A percentile compares a stretch with the other conserved stretches of the same genome.
Conservation (phyloP, 108 stramenopile genomes). For the Licmophora abbreviata region DNA sequence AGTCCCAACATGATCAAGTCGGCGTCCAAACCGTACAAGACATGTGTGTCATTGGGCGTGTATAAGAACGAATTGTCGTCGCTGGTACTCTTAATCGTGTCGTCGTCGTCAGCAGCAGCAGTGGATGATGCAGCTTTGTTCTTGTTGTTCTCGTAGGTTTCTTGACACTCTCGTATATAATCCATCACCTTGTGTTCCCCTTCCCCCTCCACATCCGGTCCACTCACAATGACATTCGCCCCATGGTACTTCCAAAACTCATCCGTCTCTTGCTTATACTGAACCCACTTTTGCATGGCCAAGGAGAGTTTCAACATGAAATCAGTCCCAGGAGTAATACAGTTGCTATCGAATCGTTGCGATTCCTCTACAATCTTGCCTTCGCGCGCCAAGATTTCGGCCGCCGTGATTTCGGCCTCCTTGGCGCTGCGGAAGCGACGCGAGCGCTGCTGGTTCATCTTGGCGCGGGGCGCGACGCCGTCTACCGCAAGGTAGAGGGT, state of each 20-base stretch:
- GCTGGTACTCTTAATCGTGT: conserved; percentile 6
- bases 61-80: conserved; percentile 26
- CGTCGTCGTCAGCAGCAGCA: conserved; percentile 10
- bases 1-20: conserved; percentile 98
- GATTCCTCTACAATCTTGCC: conserved; percentile 44
- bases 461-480: conserved; percentile 98
- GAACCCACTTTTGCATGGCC: conserved; percentile 88
- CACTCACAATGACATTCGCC: conserved; percentile 86
- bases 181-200: conserved; percentile 98
- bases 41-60: conserved; percentile 72
- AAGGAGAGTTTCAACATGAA: conserved; percentile 92
- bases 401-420: conserved; percentile 84
- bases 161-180: conserved; percentile 74
- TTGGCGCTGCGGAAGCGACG: conserved; percentile 93
- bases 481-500: conserved; percentile 95
- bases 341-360: conserved; percentile 93
- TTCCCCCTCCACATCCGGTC: conserved; percentile 98
- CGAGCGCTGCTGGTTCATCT: conserved; percentile 99
- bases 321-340: conserved; percentile 98
- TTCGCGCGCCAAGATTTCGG: conserved; percentile 75
- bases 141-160: conserved; percentile 28
- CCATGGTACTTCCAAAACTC: conserved; percentile 84
- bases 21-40: conserved; percentile 96
- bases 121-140: too few relatives aligned
- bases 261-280: conserved; percentile 91